phyloP scores from a whole-genome alignment of 495 filamentous ascomycete genomes.

The Penicillium cataractarum region DNA sequence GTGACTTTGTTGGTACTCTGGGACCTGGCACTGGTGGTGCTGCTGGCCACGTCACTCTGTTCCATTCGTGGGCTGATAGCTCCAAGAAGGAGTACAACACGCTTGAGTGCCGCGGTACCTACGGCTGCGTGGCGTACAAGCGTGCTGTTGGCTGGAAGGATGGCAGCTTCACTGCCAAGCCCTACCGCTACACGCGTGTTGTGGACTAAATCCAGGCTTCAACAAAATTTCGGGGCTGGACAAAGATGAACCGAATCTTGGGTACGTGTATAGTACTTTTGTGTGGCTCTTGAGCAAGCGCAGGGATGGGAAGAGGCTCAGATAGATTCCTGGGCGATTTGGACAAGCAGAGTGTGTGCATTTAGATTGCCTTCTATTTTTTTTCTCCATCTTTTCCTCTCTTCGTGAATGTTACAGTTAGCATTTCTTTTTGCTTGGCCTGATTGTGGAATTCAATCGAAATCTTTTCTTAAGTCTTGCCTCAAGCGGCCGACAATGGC shows the following conservation, averaged over 20 bases:
- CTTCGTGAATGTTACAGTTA: too few relatives aligned
- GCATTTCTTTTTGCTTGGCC: too few relatives aligned
- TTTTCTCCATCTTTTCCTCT: too few relatives aligned
- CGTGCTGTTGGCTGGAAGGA: slow-evolving; percentile 22
- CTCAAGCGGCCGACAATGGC: too few relatives aligned
- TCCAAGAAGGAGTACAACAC: slow-evolving; percentile 25
- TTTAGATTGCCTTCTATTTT: neutral
- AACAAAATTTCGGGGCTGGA: neutral
- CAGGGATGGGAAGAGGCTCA: neutral
- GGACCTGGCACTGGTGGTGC: slow-evolving; percentile 22
- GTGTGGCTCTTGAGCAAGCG: neutral
- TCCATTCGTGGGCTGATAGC: slow-evolving; percentile 21
- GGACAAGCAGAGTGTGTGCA: neutral
- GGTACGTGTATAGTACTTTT: neutral
- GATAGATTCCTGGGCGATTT: neutral
- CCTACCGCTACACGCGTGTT: slow-evolving; percentile 18
- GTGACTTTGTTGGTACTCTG: slow-evolving; percentile 21
- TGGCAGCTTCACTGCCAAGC: slow-evolving; percentile 20
- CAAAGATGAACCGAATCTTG: neutral
- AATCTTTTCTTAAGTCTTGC: too few relatives aligned
- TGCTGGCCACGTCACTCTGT: slow-evolving; percentile 22
- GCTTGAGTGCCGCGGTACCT: slow-evolving; percentile 22
- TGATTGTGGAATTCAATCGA: too few relatives aligned
- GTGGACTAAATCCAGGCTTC: slow-evolving; percentile 10
- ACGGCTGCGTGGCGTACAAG: slow-evolving; percentile 22